Evolutionary conservation across 306 rosid genomes (phyloP).

Genomic region (Sindora glabra): DNA sequence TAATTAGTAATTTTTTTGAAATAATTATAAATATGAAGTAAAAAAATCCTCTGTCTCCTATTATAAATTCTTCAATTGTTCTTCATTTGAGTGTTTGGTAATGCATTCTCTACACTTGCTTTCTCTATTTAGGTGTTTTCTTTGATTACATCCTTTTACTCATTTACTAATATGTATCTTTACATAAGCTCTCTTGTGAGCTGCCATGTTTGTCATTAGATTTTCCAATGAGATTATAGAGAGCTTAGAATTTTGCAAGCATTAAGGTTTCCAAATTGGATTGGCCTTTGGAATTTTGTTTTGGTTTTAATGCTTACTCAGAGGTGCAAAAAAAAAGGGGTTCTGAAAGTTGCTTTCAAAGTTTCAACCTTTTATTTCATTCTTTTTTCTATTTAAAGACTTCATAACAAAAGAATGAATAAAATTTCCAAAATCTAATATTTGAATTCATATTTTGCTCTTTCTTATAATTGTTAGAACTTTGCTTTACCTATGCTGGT

Average conservation of each 20-base stretch:
- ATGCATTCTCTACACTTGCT: too few relatives aligned
- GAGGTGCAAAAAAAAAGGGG: constrained; percentile 31
- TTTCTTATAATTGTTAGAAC: constrained; percentile 7
- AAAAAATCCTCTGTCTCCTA: too few relatives aligned
- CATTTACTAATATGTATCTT: too few relatives aligned
- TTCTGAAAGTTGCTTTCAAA: constrained; percentile 28
- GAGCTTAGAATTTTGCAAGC: constrained; percentile 22
- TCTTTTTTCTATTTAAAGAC: neutral
- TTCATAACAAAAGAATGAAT: constrained; percentile 17
- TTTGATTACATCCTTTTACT: too few relatives aligned
- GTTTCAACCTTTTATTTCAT: constrained; percentile 11
- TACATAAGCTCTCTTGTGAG: constrained; percentile 34
- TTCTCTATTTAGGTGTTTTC: too few relatives aligned
- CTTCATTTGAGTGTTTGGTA: too few relatives aligned
- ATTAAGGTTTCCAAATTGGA: constrained; percentile 9
- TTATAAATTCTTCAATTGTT: too few relatives aligned
- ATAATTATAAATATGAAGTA: too few relatives aligned
- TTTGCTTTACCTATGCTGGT: neutral
- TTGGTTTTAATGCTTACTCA: constrained; percentile 15
- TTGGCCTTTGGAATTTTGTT: constrained; percentile 14
- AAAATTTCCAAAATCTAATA: neutral
- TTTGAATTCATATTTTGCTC: neutral
- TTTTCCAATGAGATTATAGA: constrained; percentile 24
- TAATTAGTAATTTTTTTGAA: too few relatives aligned
- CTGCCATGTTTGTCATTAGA: constrained; percentile 31